A percentile compares a stretch with the other conserved stretches of the same genome.
Conservation (phyloP, 768 basidiomycete species). For the Tricholoma terreum region DNA sequence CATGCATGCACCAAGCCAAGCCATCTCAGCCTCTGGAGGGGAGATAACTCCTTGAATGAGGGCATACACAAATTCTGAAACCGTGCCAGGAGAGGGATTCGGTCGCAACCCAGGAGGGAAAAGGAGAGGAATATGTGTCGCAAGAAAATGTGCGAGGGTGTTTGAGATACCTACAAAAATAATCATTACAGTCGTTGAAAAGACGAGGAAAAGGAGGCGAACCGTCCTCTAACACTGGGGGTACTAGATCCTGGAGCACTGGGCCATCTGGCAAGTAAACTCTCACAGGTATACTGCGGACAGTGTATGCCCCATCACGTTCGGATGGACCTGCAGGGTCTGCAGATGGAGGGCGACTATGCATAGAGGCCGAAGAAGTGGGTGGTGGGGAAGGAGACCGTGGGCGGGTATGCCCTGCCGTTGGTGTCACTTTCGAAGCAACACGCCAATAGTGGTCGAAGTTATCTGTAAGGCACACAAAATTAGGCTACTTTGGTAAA, state of each 20-base stretch:
- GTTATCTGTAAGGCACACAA: slow-evolving; percentile 59
- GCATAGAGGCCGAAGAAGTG: slow-evolving; percentile 56
- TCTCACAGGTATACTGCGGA: slow-evolving; percentile 85
- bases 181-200: not conserved
- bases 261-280: slow-evolving; percentile 90
- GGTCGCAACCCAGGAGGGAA: slow-evolving; percentile 54
- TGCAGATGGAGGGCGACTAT: slow-evolving; percentile 61
- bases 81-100: slow-evolving; percentile 35
- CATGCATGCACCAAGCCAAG: slow-evolving; percentile 91
- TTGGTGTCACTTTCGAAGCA: slow-evolving; percentile 88
- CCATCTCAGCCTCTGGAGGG: slow-evolving; percentile 86
- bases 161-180: slow-evolving; percentile 55
- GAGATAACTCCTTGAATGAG: slow-evolving; percentile 82
- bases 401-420: slow-evolving; percentile 60
- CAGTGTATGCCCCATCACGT: slow-evolving; percentile 82
- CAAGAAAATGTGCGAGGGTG: slow-evolving; percentile 67
- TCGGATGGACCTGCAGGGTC: slow-evolving; percentile 55
- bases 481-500: slow-evolving; percentile 1
- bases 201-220: not conserved
- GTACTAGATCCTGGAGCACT: slow-evolving; percentile 85
- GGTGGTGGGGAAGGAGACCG: slow-evolving; percentile 59
- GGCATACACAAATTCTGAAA: slow-evolving; percentile 64
- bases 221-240: slow-evolving; percentile 80
- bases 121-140: slow-evolving; percentile 73
- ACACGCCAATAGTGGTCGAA: slow-evolving; percentile 95